Base-by-base conservation (phyloP, 73 alveolate species). In the Paramecium bursaria region DNA sequence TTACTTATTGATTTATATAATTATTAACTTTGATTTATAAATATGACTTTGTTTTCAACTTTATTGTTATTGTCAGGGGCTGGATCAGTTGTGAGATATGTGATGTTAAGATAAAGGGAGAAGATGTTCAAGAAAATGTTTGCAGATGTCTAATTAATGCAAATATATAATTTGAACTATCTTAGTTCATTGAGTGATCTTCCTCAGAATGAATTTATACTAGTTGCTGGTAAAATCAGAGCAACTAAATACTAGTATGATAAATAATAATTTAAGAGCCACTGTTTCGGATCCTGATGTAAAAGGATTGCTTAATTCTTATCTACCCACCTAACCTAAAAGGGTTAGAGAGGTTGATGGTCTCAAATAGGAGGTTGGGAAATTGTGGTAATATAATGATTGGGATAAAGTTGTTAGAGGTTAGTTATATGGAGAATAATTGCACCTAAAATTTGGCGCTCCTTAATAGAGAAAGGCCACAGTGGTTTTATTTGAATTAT, bases 131-230 rank as follows among this genome's bases (percentile, higher is more conserved):
- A 42, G 9, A 67, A 39, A 23, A 67, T 67, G 82, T 67, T 67
- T 19, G 19, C 27, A 39, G 82, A 67, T 67, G 82, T 67, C 7
- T 53, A 67, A 7, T 39, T 39, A 67, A 67, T 67, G 82, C 48
- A 53, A 1, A 21, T 67, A 0, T 67, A 67, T 46, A 67, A 67
- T 67, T 57, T 67, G 33, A 35, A 17, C 22, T 67, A 67, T 14
- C 19, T 67, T 26, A 35, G 44, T 31, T 25, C 50, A 19, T 19
- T 17, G 35, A 25, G 42, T n/a, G 82, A 67, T 67, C 46, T 67
- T 25, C 82, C 82, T 4, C 17, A 15, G 2, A 67, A 67, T 67
- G n/a, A 67, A 42, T 42, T 39, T 42, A 23, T 67, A 9, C 26
- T 67, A 19, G 33, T 67, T 33, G 50, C 82, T 67, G 82, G 82